These are phyloP conservation scores for Angophora floribunda DNA, from an alignment of 345 rosid species.

Conservation along the genomic window DNA sequence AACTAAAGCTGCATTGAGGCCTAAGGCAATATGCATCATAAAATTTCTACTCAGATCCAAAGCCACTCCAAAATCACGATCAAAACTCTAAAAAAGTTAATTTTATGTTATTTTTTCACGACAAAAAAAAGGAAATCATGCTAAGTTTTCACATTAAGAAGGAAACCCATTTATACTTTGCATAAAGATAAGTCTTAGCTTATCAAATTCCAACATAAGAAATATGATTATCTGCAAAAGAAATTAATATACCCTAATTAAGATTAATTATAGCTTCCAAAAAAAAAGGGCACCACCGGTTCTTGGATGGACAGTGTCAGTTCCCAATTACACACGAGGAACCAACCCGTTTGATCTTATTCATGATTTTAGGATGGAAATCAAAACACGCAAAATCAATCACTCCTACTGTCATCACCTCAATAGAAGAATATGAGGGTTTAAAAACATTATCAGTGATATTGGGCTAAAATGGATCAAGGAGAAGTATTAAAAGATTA, in stretches of 20 bases:
- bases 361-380: neutral
- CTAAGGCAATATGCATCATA: neutral
- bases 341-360: rapidly evolving
- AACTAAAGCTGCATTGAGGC: neutral
- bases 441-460: too few species aligned
- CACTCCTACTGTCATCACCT: neutral
- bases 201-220: neutral
- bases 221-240: neutral
- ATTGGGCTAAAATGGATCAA: neutral
- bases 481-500: too few species aligned
- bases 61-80: neutral
- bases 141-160: neutral
- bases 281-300: too few species aligned
- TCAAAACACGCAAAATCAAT: rapidly evolving
- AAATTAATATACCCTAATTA: neutral
- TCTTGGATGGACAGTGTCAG: rapidly evolving
- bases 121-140: neutral
- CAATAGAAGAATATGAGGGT: too few species aligned
- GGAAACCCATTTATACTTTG: neutral
- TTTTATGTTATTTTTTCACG: neutral
- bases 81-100: neutral
- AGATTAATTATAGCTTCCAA: neutral
- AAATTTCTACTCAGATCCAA: neutral
- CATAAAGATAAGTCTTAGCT: neutral
- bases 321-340: rapidly evolving